Conservation (phyloP, 106 monocot species). For the Dendrobium nobile region DNA sequence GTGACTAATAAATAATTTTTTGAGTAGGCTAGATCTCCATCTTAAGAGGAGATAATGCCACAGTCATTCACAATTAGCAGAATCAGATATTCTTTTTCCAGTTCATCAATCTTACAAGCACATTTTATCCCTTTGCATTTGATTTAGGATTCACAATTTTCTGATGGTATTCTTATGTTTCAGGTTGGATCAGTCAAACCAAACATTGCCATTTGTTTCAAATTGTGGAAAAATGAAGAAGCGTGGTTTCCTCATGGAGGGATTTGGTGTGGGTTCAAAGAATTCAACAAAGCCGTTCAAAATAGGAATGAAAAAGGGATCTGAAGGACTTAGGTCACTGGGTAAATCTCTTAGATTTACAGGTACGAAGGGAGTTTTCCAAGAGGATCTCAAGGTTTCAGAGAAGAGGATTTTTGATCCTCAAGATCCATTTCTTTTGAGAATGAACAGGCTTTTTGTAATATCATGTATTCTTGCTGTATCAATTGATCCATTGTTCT, state of each 20-base stretch:
- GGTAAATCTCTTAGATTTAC: constrained; percentile 55
- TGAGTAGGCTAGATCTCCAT: not conserved
- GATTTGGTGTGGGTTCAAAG: constrained; percentile 23
- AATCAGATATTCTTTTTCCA: not conserved
- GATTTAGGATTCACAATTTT: not conserved
- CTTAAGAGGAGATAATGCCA: not conserved
- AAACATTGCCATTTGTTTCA: constrained; percentile 33
- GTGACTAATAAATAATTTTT: not conserved
- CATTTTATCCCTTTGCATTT: not conserved
- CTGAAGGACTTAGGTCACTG: constrained; percentile 50
- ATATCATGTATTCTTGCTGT: constrained; percentile 66
- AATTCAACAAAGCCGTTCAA: constrained; percentile 38
- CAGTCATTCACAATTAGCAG: not conserved
- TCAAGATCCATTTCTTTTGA: constrained; percentile 58
- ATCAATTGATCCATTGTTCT: constrained; percentile 82
- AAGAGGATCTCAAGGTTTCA: constrained; percentile 65
- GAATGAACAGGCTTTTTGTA: constrained; percentile 61
- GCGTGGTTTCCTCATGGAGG: constrained; percentile 52
- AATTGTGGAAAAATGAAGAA: constrained; percentile 42
- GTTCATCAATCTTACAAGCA: not conserved
- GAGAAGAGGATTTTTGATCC: constrained; percentile 86
- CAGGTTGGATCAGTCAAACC: constrained; percentile 73
- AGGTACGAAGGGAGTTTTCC: constrained; percentile 59
- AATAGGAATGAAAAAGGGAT: constrained; percentile 42
- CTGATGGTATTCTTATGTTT: not conserved